These are phyloP conservation scores for Aurantiochytrium sp. DNA, from an alignment of 108 stramenopile species.

Conservation along the genomic window DNA sequence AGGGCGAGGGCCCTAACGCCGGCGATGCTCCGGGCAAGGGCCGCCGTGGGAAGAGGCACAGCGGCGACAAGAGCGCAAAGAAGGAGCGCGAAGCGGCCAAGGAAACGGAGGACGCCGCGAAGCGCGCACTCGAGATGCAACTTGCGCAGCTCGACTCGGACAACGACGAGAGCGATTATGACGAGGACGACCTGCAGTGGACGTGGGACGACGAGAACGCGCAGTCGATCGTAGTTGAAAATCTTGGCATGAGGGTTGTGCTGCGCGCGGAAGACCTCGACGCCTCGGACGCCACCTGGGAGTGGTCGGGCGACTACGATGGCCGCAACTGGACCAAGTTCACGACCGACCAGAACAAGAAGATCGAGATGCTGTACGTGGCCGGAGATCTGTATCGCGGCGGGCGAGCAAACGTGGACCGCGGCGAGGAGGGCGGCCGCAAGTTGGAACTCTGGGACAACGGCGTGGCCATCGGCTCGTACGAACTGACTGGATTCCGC, in stretches of 20 bases:
- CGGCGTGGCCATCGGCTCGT: neutral
- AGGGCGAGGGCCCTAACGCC: neutral
- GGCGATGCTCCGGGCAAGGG: constrained; percentile 4
- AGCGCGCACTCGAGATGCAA: neutral
- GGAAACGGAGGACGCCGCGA: neutral
- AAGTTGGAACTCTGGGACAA: neutral
- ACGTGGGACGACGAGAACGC: constrained; percentile 36
- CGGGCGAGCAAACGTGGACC: neutral
- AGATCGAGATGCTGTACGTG: neutral
- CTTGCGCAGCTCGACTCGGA: constrained; percentile 23
- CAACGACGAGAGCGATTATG: constrained; percentile 30
- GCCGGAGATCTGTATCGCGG: neutral
- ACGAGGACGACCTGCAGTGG: constrained; percentile 35
- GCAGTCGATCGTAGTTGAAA: neutral
- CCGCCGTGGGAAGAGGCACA: neutral
- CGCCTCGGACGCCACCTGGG: constrained; percentile 9
- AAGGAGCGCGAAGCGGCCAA: neutral
- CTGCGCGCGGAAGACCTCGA: constrained; percentile 11
- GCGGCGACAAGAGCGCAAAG: neutral
- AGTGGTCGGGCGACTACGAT: neutral
- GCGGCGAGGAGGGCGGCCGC: neutral
- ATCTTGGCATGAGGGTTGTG: constrained; percentile 25
- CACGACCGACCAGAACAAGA: neutral
- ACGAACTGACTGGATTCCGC: constrained; percentile 29
- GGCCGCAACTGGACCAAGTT: constrained; percentile 17